Evolutionary conservation across 164 flowering plant species (phyloP).

Genomic region (Magnolia officinalis): DNA sequence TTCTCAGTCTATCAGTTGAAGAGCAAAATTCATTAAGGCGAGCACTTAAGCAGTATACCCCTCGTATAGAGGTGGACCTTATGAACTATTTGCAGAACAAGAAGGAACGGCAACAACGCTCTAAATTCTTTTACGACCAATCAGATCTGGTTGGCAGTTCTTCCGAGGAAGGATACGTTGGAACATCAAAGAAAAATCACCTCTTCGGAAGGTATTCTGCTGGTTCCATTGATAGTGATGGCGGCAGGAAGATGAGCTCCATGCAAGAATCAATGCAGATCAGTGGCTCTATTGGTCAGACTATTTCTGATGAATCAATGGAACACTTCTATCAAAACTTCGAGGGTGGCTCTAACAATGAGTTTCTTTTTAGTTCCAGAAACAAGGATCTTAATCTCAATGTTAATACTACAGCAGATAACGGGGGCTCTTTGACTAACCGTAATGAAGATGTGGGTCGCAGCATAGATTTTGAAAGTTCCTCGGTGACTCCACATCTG

Average conservation of each 20-base stretch:
- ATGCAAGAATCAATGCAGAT: constrained; percentile 53
- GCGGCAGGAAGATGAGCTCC: constrained; percentile 82
- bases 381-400: constrained; percentile 40
- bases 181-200: constrained; percentile 52
- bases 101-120: constrained; percentile 77
- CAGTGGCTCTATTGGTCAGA: constrained; percentile 39
- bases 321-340: constrained; percentile 38
- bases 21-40: constrained; percentile 94
- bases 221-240: constrained; percentile 75
- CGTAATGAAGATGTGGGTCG: constrained; percentile 38
- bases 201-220: constrained; percentile 73
- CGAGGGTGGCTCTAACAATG: constrained; percentile 43
- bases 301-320: constrained; percentile 47
- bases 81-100: constrained; percentile 89
- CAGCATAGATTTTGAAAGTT: constrained; percentile 31
- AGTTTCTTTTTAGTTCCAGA: constrained; percentile 28
- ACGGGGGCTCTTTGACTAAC: constrained; percentile 29
- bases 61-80: constrained; percentile 96
- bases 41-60: constrained; percentile 89
- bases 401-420: constrained; percentile 30
- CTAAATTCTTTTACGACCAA: constrained; percentile 75
- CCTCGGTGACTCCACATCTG: constrained; percentile 42
- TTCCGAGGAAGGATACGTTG: constrained; percentile 86
- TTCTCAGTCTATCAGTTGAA: constrained; percentile 88
- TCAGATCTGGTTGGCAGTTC: constrained; percentile 84